phyloP scores from a whole-genome alignment of 371 early-diverging fungal genomes.

The Mortierella sp. region DNA sequence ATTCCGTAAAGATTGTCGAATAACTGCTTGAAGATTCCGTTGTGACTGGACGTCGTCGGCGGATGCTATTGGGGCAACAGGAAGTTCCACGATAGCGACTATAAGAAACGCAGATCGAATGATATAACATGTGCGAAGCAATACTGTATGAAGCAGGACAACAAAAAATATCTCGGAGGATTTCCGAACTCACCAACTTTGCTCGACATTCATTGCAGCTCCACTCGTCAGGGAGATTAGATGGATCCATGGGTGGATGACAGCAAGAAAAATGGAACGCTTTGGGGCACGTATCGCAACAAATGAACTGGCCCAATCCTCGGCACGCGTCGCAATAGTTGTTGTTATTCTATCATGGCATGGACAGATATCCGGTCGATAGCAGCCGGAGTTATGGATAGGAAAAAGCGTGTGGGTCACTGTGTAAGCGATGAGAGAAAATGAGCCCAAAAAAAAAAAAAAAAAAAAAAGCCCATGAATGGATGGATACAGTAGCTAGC shows the following conservation, averaged over 20 bases:
- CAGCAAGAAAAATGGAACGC: slow-evolving; percentile 81
- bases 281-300: slow-evolving; percentile 82
- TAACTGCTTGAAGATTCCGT: slow-evolving; percentile 53
- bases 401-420: not conserved
- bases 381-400: not conserved
- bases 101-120: too few species aligned
- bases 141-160: not conserved
- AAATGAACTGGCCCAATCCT: slow-evolving; percentile 72
- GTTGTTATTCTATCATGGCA: slow-evolving; percentile 63
- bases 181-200: not conserved
- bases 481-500: not conserved
- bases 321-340: slow-evolving; percentile 76
- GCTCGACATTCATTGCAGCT: slow-evolving; percentile 70
- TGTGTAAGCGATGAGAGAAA: not conserved
- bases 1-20: slow-evolving; percentile 49
- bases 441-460: not conserved
- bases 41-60: slow-evolving; percentile 9
- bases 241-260: slow-evolving; percentile 74
- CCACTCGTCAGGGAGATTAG: slow-evolving; percentile 70
- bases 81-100: too few species aligned
- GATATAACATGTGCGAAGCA: too few species aligned
- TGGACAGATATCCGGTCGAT: too few species aligned
- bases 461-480: not conserved
- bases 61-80: slow-evolving; percentile 1
- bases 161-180: not conserved